Conservation (phyloP, 768 basidiomycete genomes). For the Exsudoporus frostii region DNA sequence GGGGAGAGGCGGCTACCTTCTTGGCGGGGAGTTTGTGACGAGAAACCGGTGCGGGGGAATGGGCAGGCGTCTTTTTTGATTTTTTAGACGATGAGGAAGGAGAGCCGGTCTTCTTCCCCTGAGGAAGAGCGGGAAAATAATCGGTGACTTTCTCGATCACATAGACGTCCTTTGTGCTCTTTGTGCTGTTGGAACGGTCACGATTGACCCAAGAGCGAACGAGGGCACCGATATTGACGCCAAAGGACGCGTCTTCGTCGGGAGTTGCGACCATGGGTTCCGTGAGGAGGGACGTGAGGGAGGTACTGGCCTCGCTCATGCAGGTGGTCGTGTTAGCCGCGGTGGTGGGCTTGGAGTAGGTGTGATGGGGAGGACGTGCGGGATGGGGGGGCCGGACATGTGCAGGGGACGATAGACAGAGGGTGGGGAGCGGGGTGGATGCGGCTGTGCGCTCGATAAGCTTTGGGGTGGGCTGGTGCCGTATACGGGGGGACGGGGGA, state of each 20-base stretch:
- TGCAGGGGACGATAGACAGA: constrained; percentile 47
- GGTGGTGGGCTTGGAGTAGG: constrained; percentile 31
- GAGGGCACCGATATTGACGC: constrained; percentile 45
- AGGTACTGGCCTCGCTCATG: constrained; percentile 43
- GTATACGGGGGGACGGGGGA: constrained; percentile 21
- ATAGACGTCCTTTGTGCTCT: constrained; percentile 26
- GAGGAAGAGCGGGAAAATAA: constrained; percentile 26
- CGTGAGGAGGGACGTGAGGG: constrained; percentile 50
- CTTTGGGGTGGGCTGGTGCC: constrained; percentile 30
- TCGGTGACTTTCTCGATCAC: constrained; percentile 31
- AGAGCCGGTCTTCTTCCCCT: constrained; percentile 12
- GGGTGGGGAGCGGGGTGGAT: constrained; percentile 40
- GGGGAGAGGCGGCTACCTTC: constrained; percentile 4
- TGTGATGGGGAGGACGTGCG: constrained; percentile 34
- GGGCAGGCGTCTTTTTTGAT: constrained; percentile 11
- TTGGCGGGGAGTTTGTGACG: constrained; percentile 13
- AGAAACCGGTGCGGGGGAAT: constrained; percentile 8
- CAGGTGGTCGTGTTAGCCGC: constrained; percentile 36
- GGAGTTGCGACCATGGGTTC: constrained; percentile 38
- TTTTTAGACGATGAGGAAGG: constrained; percentile 18
- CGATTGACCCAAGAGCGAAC: constrained; percentile 29
- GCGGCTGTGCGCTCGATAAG: constrained; percentile 34
- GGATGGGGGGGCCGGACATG: constrained; percentile 25
- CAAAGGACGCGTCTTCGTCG: constrained; percentile 41
- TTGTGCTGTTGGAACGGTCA: constrained; percentile 24